Conservation (phyloP, 441 rosid species). For the Arabidopsis hybrid region DNA sequence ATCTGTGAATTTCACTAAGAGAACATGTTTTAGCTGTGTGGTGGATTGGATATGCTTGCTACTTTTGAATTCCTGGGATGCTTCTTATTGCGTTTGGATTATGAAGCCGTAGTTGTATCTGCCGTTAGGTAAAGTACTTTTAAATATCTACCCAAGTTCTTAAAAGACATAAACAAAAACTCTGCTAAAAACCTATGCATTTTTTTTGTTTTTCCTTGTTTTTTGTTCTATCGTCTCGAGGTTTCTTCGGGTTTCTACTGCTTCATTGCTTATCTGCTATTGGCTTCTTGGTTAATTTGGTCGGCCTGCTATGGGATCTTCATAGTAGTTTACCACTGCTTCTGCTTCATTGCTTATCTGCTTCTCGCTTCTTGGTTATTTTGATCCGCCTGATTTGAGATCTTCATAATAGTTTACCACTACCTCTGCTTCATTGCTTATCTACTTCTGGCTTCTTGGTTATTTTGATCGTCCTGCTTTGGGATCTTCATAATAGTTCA, state of each 20-base stretch:
- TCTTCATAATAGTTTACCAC: constrained; percentile 32
- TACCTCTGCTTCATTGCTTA: constrained; percentile 36
- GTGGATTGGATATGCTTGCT: constrained; percentile 57
- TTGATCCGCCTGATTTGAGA: constrained; percentile 51
- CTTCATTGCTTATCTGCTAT: constrained; percentile 82
- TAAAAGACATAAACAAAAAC: constrained; percentile 48
- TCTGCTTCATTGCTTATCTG: constrained; percentile 40
- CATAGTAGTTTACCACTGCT: not conserved
- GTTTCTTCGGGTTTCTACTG: constrained; percentile 81
- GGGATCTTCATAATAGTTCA: constrained; percentile 61
- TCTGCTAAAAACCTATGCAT: constrained; percentile 60
- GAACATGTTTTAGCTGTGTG: constrained; percentile 66
- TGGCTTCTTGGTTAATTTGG: constrained; percentile 44
- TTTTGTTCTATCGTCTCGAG: constrained; percentile 60
- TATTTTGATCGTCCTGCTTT: constrained; percentile 42
- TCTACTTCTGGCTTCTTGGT: constrained; percentile 46
- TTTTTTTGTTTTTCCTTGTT: constrained; percentile 38
- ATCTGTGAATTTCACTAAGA: constrained; percentile 68
- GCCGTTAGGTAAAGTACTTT: constrained; percentile 48
- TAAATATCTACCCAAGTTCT: constrained; percentile 43
- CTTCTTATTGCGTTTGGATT: constrained; percentile 57
- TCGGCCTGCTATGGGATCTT: not conserved
- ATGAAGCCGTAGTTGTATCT: constrained; percentile 51
- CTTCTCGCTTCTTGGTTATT: constrained; percentile 50
- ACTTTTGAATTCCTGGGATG: constrained; percentile 82